These are phyloP conservation scores for Achaetomiella virescens DNA, from an alignment of 495 filamentous ascomycete genomes.

Conservation along the genomic window DNA sequence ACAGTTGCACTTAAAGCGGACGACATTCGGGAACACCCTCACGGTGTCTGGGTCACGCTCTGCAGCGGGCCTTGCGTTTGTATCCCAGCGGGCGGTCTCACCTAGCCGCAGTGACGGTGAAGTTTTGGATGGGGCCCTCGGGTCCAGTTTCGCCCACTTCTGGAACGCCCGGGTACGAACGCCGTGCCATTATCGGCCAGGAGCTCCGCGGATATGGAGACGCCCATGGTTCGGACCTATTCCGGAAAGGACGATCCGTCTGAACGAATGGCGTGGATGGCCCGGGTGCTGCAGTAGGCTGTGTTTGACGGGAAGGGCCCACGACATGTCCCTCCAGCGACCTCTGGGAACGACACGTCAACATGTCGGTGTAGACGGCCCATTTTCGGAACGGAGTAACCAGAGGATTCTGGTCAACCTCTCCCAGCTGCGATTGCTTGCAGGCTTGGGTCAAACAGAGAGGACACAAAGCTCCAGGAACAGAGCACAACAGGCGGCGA, in stretches of 20 bases:
- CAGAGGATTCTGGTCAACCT: slow-evolving; percentile 6
- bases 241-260: neutral
- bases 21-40: slow-evolving; percentile 17
- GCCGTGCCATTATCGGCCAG: slow-evolving; percentile 9
- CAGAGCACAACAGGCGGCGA: slow-evolving; percentile 13
- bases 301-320: slow-evolving; percentile 24
- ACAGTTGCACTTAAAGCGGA: slow-evolving; percentile 27
- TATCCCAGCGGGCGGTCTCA: slow-evolving; percentile 25
- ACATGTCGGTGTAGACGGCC: slow-evolving; percentile 27
- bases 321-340: slow-evolving; percentile 19
- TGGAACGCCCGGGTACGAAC: slow-evolving; percentile 3
- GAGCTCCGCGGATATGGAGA: neutral
- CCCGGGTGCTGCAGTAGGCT: slow-evolving; percentile 10
- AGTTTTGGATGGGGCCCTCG: neutral
- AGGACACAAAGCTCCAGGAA: slow-evolving; percentile 15
- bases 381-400: neutral
- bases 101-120: slow-evolving; percentile 8
- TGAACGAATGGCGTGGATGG: slow-evolving; percentile 1
- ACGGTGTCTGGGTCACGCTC: slow-evolving; percentile 30
- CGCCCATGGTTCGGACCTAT: neutral
- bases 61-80: slow-evolving; percentile 29
- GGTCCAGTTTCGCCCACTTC: neutral
- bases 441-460: slow-evolving; percentile 29
- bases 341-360: slow-evolving; percentile 28
- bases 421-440: slow-evolving; percentile 20